Evolutionary conservation across 176 grass and related monocot species (phyloP).

Genomic region (Phyllostachys edulis): DNA sequence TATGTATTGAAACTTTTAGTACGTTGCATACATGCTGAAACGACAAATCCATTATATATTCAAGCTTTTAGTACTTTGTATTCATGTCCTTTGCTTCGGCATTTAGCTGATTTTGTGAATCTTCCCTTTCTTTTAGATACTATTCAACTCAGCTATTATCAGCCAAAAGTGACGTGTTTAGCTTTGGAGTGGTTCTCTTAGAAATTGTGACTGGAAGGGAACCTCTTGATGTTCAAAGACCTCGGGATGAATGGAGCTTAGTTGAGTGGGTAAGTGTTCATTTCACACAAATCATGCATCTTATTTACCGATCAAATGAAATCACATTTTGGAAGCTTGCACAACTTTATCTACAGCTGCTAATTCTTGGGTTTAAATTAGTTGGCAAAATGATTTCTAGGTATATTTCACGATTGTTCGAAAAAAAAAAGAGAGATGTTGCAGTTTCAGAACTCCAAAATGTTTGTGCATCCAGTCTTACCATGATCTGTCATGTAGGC

Average conservation of each 20-base stretch:
- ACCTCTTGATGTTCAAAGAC: constrained; percentile 68
- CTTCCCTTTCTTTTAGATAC: constrained; percentile 52
- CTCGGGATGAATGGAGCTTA: constrained; percentile 63
- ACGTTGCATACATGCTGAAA: background rate
- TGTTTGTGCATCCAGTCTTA: background rate
- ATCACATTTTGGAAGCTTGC: background rate
- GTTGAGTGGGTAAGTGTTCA: constrained; percentile 66
- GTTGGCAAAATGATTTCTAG: background rate
- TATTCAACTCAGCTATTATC: constrained; percentile 71
- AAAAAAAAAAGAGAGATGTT: background rate
- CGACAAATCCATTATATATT: background rate
- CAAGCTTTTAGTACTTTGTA: background rate
- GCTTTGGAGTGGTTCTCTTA: constrained; percentile 72
- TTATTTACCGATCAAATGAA: background rate
- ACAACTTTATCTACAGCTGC: background rate
- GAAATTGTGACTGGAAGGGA: constrained; percentile 80
- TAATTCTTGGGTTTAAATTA: background rate
- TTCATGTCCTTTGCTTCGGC: background rate
- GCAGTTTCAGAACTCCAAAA: background rate
- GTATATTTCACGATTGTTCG: background rate
- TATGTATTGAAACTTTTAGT: background rate
- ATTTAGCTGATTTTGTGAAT: background rate
- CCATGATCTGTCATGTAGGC: constrained; percentile 32
- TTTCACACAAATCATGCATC: background rate
- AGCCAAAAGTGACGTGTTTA: constrained; percentile 66